Evolutionary conservation across 371 early-diverging fungal species (phyloP).

Genomic region (Actinomortierella wolfii): DNA sequence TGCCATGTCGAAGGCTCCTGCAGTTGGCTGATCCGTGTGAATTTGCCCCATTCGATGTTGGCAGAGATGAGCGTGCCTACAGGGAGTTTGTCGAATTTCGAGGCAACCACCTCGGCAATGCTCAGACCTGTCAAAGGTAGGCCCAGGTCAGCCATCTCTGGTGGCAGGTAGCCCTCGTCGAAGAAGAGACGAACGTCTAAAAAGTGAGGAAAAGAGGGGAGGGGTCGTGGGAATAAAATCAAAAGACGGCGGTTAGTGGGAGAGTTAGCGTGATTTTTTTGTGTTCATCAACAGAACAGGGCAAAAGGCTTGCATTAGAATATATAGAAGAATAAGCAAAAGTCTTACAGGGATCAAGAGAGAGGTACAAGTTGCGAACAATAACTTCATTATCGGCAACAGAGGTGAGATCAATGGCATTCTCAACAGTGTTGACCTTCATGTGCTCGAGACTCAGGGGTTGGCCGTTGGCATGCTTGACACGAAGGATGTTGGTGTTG

Average conservation of each 20-base stretch:
- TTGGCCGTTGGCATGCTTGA: constrained; percentile 31
- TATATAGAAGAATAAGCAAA: no score
- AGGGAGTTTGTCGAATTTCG: constrained; percentile 19
- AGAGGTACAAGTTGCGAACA: constrained; percentile 36
- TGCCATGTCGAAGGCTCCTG: constrained; percentile 15
- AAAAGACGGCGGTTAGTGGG: neutral
- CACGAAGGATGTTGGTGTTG: constrained; percentile 34
- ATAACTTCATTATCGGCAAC: constrained; percentile 26
- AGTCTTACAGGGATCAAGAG: constrained; percentile 32
- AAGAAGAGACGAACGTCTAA: constrained; percentile 27
- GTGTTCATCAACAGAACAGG: neutral
- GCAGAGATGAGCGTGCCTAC: constrained; percentile 23
- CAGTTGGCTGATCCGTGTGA: constrained; percentile 18
- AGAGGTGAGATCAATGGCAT: constrained; percentile 13
- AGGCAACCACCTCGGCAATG: constrained; percentile 31
- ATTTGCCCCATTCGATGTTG: constrained; percentile 30
- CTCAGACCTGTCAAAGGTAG: constrained; percentile 27
- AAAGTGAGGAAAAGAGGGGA: neutral
- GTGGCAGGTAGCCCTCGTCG: constrained; percentile 14
- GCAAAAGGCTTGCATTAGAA: neutral
- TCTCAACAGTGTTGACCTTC: constrained; percentile 17
- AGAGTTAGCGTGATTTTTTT: neutral
- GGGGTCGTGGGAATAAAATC: neutral
- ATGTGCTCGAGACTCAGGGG: constrained; percentile 19
- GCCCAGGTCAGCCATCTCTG: constrained; percentile 11